Percentiles rank a stretch among this genome's conserved stretches.
Conservation (phyloP, 148 eudicot genomes). For the Rhododendron ferrugineum region DNA sequence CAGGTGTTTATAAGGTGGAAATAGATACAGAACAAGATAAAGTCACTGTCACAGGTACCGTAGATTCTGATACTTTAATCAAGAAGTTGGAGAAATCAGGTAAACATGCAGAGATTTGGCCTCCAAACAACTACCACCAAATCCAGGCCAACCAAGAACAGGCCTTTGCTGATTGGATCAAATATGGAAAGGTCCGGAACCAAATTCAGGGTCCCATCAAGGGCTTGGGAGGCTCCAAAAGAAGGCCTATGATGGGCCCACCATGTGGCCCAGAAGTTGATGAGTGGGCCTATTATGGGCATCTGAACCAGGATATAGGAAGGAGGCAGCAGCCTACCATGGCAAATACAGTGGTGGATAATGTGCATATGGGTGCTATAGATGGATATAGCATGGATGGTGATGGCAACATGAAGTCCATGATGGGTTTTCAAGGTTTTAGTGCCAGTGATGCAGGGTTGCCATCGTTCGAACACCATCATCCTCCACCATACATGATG, state of each 20-base stretch:
- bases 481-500: conserved; percentile 20
- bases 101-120: conserved; percentile 72
- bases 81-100: conserved; percentile 61
- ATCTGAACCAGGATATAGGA: not conserved
- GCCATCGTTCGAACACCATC: conserved; percentile 22
- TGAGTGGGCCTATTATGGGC: not conserved
- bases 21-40: conserved; percentile 49
- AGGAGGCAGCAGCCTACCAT: not conserved
- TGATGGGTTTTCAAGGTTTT: conserved; percentile 19
- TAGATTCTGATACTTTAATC: conserved; percentile 46
- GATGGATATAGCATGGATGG: conserved; percentile 9
- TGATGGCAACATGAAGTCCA: conserved; percentile 22
- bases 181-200: conserved; percentile 15
- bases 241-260: not conserved
- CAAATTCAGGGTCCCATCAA: conserved; percentile 13
- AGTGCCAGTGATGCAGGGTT: conserved; percentile 12
- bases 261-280: not conserved
- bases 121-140: conserved; percentile 11
- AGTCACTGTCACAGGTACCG: conserved; percentile 47
- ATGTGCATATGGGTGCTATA: not conserved
- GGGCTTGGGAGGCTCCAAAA: not conserved
- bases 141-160: conserved; percentile 15
- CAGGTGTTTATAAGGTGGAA: conserved; percentile 57
- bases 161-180: not conserved
- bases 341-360: not conserved